phyloP scores from a whole-genome alignment of 305 asterid species.

The Fraxinus xanthoxyloides region DNA sequence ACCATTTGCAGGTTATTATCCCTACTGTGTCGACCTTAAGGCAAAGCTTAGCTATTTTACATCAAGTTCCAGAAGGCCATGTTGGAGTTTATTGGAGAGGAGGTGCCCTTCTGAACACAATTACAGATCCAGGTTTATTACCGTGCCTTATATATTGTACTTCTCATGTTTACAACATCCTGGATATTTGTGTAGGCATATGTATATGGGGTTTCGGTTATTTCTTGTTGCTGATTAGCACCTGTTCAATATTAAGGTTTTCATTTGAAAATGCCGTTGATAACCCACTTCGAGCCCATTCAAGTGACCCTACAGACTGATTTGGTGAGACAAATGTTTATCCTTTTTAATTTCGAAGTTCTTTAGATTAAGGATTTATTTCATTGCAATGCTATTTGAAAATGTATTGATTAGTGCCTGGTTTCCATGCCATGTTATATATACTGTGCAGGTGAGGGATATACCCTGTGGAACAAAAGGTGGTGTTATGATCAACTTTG shows the following conservation, averaged over 20 bases:
- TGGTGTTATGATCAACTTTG: constrained; percentile 94
- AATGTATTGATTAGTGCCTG: background rate
- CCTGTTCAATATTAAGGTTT: constrained; percentile 48
- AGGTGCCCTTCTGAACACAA: constrained; percentile 81
- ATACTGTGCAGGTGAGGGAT: constrained; percentile 82
- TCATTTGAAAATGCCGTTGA: constrained; percentile 79
- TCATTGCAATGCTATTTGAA: constrained; percentile 2
- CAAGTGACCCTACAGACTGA: constrained; percentile 98
- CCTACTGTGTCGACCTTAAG: constrained; percentile 48
- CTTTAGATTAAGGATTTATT: constrained; percentile 6
- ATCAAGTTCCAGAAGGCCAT: constrained; percentile 99
- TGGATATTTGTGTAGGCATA: background rate
- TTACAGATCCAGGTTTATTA: constrained; percentile 72
- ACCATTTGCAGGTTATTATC: constrained; percentile 49
- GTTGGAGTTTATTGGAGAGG: constrained; percentile 99
- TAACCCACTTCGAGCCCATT: constrained; percentile 94
- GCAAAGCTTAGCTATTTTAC: constrained; percentile 63
- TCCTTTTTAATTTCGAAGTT: constrained; percentile 6
- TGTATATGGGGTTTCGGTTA: constrained; percentile 13
- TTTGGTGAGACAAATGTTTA: constrained; percentile 51
- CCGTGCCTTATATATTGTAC: constrained; percentile 6
- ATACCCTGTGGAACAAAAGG: constrained; percentile 99
- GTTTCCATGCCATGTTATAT: constrained; percentile 16
- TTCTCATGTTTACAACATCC: constrained; percentile 8
- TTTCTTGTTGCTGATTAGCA: constrained; percentile 5